Percentiles rank a stretch among this genome's conserved stretches.
These are phyloP conservation scores for Lagenaria siceraria DNA, from an alignment of 306 rosid species.

Conservation along the genomic window DNA sequence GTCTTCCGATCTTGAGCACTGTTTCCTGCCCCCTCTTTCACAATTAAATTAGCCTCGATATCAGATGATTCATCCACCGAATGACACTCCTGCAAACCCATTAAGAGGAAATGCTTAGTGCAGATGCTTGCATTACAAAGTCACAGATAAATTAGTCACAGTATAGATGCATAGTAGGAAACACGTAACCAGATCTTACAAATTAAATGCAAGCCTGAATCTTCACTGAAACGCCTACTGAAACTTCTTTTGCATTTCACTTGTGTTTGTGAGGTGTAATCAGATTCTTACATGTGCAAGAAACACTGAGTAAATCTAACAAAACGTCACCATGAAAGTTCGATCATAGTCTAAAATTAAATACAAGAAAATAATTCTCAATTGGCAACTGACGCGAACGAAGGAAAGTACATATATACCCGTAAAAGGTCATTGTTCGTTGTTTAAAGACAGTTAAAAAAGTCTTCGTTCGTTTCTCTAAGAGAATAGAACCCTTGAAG, in stretches of 20 bases:
- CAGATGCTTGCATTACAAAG: constrained; percentile 5
- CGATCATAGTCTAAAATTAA: constrained; percentile 24
- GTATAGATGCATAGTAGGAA: constrained; percentile 16
- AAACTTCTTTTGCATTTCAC: constrained; percentile 87
- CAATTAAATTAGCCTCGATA: not conserved
- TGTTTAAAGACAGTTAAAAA: not conserved
- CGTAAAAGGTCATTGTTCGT: not conserved
- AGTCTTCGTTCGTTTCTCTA: not conserved
- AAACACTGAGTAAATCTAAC: constrained; percentile 61
- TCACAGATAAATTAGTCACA: not conserved
- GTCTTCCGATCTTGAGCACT: constrained; percentile 14
- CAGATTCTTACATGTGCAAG: constrained; percentile 77
- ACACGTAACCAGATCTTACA: constrained; percentile 93
- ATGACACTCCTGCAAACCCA: constrained; percentile 15
- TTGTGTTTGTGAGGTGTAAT: constrained; percentile 75
- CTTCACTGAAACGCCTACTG: constrained; percentile 96
- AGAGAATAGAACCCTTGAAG: not conserved
- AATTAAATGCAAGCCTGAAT: constrained; percentile 87
- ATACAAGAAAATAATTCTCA: constrained; percentile 5
- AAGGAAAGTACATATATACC: not conserved
- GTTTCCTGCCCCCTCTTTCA: constrained; percentile 7
- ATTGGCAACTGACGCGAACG: constrained; percentile 30
- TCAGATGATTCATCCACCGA: not conserved
- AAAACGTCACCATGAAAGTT: constrained; percentile 42
- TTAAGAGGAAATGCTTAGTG: constrained; percentile 12